Evolutionary conservation across 2,329 filamentous ascomycete species (phyloP), one percentile per base, ranked within the genome.

Genomic region (Pseudocercospora macadamiae): DNA sequence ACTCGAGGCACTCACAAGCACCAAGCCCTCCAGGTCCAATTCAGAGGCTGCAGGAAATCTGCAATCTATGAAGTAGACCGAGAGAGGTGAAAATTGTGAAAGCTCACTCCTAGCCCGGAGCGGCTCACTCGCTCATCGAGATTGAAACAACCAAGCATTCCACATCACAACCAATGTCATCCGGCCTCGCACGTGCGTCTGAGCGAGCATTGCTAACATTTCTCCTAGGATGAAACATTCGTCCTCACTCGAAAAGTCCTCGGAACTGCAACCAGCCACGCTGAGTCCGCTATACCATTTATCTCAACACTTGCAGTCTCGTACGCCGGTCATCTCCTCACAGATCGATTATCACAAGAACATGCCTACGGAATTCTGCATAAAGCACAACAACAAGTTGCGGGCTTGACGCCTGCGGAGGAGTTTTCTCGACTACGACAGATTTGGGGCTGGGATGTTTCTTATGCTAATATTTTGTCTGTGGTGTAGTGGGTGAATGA

Each of bases 321-420:
- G 32, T 56, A 49, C 21, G 54, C 44, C n/a, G 54, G 54, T 23
- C 54, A 56, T 18, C 32, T 56, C n/a, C 54, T 56, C 34, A 51
- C 44, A 6, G 54, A 56, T 14, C 10, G 54, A 28, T 34, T 51
- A 8, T 49, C 42, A 4, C 54, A 56, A 18, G 54, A 56, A 34
- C 45, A 56, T 14, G 54, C 54, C 7, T 56, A 56, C 23, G 32
- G 26, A 6, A 18, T 56, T 14, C 23, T 56, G 14, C 32, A 56
- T 19, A 18, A 32, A 10, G 54, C 54, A 19, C 32, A 51, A n/a
- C 26, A 28, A n/a, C 25, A 56, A 37, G 37, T 45, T 28, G 45
- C 54, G 4, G 54, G 44, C 8, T 26, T 51, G 21, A 47, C 39
- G 3, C 54, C 54, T 8, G 16, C 32, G 4, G 45, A 56, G 12